These are phyloP conservation scores for Lagerstroemia speciosa DNA, from an alignment of 345 rosid genomes.

Conservation along the genomic window DNA sequence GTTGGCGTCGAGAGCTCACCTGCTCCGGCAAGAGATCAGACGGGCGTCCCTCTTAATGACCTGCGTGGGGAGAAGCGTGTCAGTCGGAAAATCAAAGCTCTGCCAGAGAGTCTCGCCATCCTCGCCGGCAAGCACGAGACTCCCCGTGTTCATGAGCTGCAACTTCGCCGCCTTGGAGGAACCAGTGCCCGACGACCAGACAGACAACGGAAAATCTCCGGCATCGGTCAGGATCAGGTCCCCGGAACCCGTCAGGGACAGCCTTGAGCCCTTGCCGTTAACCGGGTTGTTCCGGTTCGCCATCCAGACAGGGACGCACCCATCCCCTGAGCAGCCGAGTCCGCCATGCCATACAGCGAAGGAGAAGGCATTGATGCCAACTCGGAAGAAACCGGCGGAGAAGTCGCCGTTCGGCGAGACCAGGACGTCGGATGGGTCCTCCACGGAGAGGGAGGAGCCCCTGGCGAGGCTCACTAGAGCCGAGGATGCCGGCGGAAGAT, in stretches of 20 bases:
- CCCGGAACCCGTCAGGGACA: constrained; percentile 13
- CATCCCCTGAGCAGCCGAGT: background rate
- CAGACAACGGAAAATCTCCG: background rate
- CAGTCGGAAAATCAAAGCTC: constrained; percentile 30
- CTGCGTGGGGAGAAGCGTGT: constrained; percentile 39
- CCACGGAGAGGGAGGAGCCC: constrained; percentile 19
- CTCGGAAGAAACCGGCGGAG: constrained; percentile 25
- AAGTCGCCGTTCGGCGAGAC: constrained; percentile 16
- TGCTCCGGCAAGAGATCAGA: constrained; percentile 25
- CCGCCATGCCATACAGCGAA: constrained; percentile 26
- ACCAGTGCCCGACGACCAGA: constrained; percentile 16
- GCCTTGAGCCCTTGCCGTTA: constrained; percentile 30
- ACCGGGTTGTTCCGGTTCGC: constrained; percentile 33
- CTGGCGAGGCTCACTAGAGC: constrained; percentile 3
- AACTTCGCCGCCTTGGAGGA: background rate
- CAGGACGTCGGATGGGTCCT: constrained; percentile 12
- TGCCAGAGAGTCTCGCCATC: constrained; percentile 17
- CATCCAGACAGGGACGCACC: constrained; percentile 27
- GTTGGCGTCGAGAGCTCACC: background rate
- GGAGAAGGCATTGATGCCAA: constrained; percentile 20
- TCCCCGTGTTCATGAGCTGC: constrained; percentile 18
- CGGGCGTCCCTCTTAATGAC: constrained; percentile 10
- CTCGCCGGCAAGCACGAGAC: constrained; percentile 15
- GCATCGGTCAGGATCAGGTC: constrained; percentile 23
- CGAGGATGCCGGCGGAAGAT: constrained; percentile 1